Evolutionary conservation across 2,329 filamentous ascomycete species (phyloP), one percentile per base, ranked within the genome.

Genomic region (Aspergillus sp.): DNA sequence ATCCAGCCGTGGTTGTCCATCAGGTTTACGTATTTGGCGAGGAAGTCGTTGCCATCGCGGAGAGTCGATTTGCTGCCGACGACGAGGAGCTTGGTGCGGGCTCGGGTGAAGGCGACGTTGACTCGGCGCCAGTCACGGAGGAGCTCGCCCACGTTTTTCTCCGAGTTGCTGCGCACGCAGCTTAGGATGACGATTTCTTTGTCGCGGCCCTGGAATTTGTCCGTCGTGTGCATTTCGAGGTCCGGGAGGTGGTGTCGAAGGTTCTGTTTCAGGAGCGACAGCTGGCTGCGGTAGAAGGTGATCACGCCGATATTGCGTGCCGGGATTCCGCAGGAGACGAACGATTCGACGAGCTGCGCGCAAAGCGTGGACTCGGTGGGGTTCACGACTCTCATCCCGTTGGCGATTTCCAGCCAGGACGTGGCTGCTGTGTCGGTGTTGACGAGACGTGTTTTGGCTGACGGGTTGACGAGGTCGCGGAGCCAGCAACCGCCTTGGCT

Each of bases 181-280:
- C 78, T 85, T 6, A 98, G 72, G 10, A 98, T 75, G 1, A 96
- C 75, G 2, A 93, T 80, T 52, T 94, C 86, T 55, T 98, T 98
- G 61, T 98, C 91, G 7, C 91, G 76, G 5, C 91, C 91, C 57
- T 98, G 91, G 59, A 94, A 98, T 27, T 89, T 86, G 61, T 98
- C 91, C 3, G 91, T 88, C 0, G 91, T 96, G 60, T 98, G 86
- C 72, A 96, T 86, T 60, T 98, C 91, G 1, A 98, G 78, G 2
- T 74, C 73, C 0, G 68, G 62, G 0, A 68, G 63, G 45, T 69
- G 60, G 26, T 63, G 66, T 19, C 75, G 74, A 20, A 94, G 73
- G 8, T 70, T 71, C 39, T 88, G 76, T 43, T 84, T 83, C 1
- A 98, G 70, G 2, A 94, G 67, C 0, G 85, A 79, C 1, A 98